Evolutionary conservation across 345 rosid species (phyloP).

Genomic region (Corchorus capsularis): DNA sequence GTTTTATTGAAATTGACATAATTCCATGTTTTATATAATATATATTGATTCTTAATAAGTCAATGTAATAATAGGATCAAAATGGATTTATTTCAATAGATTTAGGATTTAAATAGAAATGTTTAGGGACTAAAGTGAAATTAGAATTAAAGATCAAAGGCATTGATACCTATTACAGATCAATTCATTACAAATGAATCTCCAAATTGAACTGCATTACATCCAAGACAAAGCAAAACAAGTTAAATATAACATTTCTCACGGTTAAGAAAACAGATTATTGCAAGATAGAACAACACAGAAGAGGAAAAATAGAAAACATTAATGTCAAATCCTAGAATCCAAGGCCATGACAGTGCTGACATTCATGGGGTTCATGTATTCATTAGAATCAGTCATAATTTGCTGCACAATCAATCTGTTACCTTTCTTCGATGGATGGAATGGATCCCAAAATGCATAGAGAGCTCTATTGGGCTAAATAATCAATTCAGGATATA

Average conservation of each 20-base stretch:
- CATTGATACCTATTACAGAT: neutral
- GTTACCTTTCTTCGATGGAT: conserved; percentile 80
- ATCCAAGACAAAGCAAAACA: neutral
- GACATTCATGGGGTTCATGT: conserved; percentile 76
- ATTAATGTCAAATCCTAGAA: conserved; percentile 57
- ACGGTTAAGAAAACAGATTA: conserved; percentile 4
- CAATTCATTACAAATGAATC: neutral
- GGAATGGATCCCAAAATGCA: conserved; percentile 93
- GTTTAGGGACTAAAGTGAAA: too few relatives aligned
- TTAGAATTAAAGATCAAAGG: neutral
- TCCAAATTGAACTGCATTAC: neutral
- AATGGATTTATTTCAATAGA: too few relatives aligned
- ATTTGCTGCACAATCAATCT: conserved; percentile 55
- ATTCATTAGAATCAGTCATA: conserved; percentile 47
- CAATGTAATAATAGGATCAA: too few relatives aligned
- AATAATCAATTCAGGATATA: too few relatives aligned
- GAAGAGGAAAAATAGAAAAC: neutral
- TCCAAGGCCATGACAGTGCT: conserved; percentile 66
- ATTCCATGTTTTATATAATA: too few relatives aligned
- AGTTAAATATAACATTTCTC: neutral
- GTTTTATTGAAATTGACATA: too few relatives aligned
- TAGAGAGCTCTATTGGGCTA: conserved; percentile 49
- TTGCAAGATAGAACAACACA: neutral
- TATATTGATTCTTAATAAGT: too few relatives aligned
- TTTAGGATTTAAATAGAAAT: too few relatives aligned